Conservation (phyloP, 2,329 filamentous ascomycete genomes). For the Scedosporium aurantiacum region DNA sequence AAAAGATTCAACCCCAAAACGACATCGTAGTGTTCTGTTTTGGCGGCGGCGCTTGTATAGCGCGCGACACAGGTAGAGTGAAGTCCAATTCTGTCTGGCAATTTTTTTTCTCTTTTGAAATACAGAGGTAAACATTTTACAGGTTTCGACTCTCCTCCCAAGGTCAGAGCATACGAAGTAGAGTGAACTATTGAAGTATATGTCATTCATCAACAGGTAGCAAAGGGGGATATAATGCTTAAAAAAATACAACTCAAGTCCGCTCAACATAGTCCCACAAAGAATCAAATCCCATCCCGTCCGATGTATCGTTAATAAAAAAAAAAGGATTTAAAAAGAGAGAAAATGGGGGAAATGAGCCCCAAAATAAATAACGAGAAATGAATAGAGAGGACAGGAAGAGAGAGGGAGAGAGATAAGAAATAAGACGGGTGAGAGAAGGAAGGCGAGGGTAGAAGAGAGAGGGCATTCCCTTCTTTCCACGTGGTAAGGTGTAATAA, state of each 20-base stretch:
- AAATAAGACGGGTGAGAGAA: not conserved
- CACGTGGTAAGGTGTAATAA: not conserved
- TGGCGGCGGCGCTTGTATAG: too few relatives aligned
- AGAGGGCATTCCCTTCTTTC: not conserved
- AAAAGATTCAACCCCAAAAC: too few relatives aligned
- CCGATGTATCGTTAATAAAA: not conserved
- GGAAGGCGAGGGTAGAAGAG: constrained; percentile 7
- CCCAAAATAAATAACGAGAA: not conserved
- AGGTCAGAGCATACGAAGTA: not conserved
- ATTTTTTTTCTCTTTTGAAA: too few relatives aligned
- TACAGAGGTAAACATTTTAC: too few relatives aligned
- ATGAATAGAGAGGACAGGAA: not conserved
- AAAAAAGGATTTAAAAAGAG: not conserved
- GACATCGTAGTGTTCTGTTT: too few relatives aligned
- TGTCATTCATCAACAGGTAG: not conserved
- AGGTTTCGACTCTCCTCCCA: too few relatives aligned
- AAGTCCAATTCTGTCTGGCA: too few relatives aligned
- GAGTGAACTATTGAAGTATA: not conserved
- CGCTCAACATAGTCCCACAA: not conserved
- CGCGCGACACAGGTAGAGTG: too few relatives aligned
- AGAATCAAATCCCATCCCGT: constrained; percentile 5
- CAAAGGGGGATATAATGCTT: not conserved
- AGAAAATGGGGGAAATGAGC: not conserved
- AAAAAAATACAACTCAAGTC: not conserved
- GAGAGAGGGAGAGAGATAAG: constrained; percentile 2